A percentile compares a stretch with the other conserved stretches of the same genome.
Conservation (phyloP, 2,329 filamentous ascomycete species). For the Fusarium bactridioides region DNA sequence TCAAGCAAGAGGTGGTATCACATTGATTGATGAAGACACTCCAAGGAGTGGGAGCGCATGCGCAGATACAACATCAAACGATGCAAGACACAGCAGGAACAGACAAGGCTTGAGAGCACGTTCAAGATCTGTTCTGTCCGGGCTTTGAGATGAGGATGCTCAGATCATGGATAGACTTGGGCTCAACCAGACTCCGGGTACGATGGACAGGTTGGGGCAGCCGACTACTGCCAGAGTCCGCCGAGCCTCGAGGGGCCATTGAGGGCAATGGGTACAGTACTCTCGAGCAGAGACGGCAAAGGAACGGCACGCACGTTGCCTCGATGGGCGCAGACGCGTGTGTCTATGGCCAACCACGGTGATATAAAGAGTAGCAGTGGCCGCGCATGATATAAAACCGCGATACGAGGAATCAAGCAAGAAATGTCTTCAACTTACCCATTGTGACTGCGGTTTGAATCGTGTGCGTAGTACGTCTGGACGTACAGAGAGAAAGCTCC, state of each 20-base stretch:
- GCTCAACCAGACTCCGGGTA: conserved; percentile 27
- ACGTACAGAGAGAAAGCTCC: conserved; percentile 36
- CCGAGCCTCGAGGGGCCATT: conserved; percentile 26
- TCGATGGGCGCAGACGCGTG: conserved; percentile 34
- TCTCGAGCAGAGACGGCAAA: conserved; percentile 18
- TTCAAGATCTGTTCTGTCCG: conserved; percentile 30
- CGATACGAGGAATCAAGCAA: conserved; percentile 26
- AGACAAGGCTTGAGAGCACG: conserved; percentile 9
- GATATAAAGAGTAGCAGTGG: conserved; percentile 2
- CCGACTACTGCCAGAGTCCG: conserved; percentile 27
- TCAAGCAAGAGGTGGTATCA: conserved; percentile 47
- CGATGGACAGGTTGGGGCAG: conserved; percentile 23
- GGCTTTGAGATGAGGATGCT: conserved; percentile 22
- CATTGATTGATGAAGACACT: conserved; percentile 46
- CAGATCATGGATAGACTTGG: conserved; percentile 33
- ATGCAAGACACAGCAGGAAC: conserved; percentile 30
- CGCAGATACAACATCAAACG: conserved; percentile 25
- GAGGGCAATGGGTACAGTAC: conserved; percentile 10
- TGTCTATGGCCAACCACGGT: conserved; percentile 11
- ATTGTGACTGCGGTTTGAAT: conserved; percentile 37
- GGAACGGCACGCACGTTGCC: conserved; percentile 25
- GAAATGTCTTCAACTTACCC: conserved; percentile 41
- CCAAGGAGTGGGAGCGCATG: conserved; percentile 41
- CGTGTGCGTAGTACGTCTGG: conserved; percentile 29
- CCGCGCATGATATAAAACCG: not conserved